Evolutionary conservation across 495 filamentous ascomycete genomes (phyloP).

Genomic region (Aspergillus cavernicola): DNA sequence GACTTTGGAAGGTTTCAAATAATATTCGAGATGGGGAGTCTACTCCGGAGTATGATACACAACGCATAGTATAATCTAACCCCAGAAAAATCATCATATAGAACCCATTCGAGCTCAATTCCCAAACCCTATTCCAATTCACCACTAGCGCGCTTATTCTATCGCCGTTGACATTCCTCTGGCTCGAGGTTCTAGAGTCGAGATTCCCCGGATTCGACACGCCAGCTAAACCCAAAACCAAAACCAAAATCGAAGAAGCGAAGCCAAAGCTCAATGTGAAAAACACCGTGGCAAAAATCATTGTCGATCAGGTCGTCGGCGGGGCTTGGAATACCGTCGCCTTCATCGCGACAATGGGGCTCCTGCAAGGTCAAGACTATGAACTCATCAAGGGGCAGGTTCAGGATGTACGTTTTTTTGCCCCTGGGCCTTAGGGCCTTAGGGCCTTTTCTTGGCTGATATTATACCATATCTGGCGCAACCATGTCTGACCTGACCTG

Average conservation of each 20-base stretch:
- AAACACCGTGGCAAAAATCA: constrained; percentile 72
- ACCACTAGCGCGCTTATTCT: constrained; percentile 63
- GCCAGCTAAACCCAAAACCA: neutral
- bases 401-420: constrained; percentile 25
- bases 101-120: constrained; percentile 46
- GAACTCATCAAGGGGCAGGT: constrained; percentile 26
- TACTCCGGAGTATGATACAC: too few relatives aligned
- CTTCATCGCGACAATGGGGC: constrained; percentile 56
- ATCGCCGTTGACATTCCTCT: constrained; percentile 76
- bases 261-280: constrained; percentile 50
- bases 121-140: constrained; percentile 65
- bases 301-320: constrained; percentile 75
- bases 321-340: constrained; percentile 67
- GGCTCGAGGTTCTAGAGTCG: constrained; percentile 58
- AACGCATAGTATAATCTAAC: too few relatives aligned
- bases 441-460: too few relatives aligned
- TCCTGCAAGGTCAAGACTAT: constrained; percentile 37
- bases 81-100: too few relatives aligned
- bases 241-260: constrained; percentile 15
- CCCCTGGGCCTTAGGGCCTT: too few relatives aligned
- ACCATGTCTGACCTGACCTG: neutral
- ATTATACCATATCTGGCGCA: too few relatives aligned
- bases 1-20: too few relatives aligned
- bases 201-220: constrained; percentile 41
- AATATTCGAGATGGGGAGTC: too few relatives aligned